Conservation (phyloP, 2,329 filamentous ascomycete genomes). For the Acrocalymma vagum region DNA sequence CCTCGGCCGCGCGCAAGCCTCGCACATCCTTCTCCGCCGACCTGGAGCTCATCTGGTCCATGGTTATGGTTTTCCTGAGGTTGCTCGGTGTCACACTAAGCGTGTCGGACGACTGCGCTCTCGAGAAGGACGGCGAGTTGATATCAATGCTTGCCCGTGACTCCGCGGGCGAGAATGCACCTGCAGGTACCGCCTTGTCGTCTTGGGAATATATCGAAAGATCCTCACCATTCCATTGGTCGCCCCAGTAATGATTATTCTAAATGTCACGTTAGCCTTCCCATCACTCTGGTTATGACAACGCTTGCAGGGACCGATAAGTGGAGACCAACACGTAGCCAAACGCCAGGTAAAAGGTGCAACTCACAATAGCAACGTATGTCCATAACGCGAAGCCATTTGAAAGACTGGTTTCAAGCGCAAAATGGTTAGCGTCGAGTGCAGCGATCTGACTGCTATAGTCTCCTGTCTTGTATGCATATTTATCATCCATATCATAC, state of each 20-base stretch:
- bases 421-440: slow-evolving; percentile 96
- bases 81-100: slow-evolving; percentile 75
- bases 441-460: slow-evolving; percentile 92
- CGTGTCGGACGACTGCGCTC: slow-evolving; percentile 57
- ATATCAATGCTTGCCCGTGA: slow-evolving; percentile 60
- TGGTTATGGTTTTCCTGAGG: slow-evolving; percentile 75
- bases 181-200: slow-evolving; percentile 69
- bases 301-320: too few relatives aligned
- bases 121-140: slow-evolving; percentile 63
- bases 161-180: slow-evolving; percentile 59
- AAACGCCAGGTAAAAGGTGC: neutral
- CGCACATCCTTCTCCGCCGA: slow-evolving; percentile 33
- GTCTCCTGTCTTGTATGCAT: slow-evolving; percentile 94
- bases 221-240: slow-evolving; percentile 98
- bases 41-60: slow-evolving; percentile 54
- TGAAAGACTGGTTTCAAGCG: slow-evolving; percentile 81
- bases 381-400: slow-evolving; percentile 92
- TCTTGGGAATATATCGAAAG: slow-evolving; percentile 88
- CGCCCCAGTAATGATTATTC: slow-evolving; percentile 89
- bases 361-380: slow-evolving; percentile 74
- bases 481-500: slow-evolving; percentile 97
- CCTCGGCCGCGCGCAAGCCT: slow-evolving; percentile 90
- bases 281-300: neutral
- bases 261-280: slow-evolving; percentile 45
- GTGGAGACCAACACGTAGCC: too few relatives aligned